These are phyloP conservation scores for Aspergillus aculeatinus DNA, from an alignment of 2,329 filamentous ascomycete species.

Conservation along the genomic window DNA sequence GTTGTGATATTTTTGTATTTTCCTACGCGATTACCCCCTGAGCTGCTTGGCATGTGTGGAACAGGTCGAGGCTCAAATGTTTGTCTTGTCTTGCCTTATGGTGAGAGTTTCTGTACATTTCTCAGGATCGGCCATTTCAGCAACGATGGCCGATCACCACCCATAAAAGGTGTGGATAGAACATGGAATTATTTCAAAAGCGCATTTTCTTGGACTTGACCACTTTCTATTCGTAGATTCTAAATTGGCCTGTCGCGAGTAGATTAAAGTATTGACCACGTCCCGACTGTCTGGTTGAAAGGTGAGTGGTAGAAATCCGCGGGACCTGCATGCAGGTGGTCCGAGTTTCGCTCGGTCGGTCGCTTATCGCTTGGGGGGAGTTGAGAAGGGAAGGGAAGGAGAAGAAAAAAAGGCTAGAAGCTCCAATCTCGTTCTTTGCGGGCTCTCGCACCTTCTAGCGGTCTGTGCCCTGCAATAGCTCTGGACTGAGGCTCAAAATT, in stretches of 20 bases:
- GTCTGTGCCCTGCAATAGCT: slow-evolving; percentile 1
- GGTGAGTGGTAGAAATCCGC: background rate
- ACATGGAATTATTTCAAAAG: background rate
- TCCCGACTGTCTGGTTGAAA: background rate
- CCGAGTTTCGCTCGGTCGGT: background rate
- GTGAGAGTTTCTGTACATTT: slow-evolving; percentile 13
- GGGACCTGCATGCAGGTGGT: background rate
- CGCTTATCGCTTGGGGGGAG: background rate
- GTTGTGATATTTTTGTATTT: slow-evolving; percentile 13
- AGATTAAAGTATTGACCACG: too few species aligned
- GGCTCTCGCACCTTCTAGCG: slow-evolving; percentile 1
- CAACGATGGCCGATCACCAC: background rate
- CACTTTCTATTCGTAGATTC: too few species aligned
- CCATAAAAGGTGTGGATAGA: background rate
- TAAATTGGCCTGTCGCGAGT: too few species aligned
- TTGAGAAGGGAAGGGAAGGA: too few species aligned
- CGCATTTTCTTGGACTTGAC: background rate
- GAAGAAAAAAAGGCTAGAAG: background rate
- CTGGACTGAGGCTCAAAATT: background rate
- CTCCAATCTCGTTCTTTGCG: background rate
- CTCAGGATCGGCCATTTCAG: background rate
- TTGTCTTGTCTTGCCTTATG: slow-evolving; percentile 4
- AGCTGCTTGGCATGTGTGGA: background rate
- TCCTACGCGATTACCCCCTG: slow-evolving; percentile 11
- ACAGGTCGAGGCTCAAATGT: slow-evolving; percentile 10